phyloP scores from a whole-genome alignment of 2,329 filamentous ascomycete species.

The Phialophora chinensis region DNA sequence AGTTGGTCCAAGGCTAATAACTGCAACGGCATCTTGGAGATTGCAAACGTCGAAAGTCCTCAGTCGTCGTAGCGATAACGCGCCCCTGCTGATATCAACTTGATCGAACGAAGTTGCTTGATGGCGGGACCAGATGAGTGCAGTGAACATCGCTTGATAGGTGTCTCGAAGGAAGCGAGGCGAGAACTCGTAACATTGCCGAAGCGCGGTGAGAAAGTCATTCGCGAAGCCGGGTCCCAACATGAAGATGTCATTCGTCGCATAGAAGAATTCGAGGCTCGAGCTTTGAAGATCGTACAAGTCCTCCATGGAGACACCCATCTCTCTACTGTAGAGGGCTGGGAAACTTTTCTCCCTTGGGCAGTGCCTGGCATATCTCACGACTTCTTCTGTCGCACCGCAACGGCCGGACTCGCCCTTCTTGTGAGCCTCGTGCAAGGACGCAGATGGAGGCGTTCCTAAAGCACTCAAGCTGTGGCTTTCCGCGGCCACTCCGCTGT shows the following conservation, averaged over 20 bases:
- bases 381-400: too few species aligned
- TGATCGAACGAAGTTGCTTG: too few species aligned
- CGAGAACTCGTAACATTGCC: neutral
- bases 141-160: too few species aligned
- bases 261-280: constrained; percentile 17
- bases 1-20: too few species aligned
- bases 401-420: neutral
- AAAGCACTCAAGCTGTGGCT: neutral
- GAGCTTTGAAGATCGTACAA: neutral
- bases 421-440: neutral
- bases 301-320: neutral
- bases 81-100: too few species aligned
- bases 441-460: neutral
- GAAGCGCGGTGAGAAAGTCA: constrained; percentile 9
- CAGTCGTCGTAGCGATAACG: too few species aligned
- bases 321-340: neutral
- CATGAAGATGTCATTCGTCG: constrained; percentile 22
- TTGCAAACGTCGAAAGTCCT: too few species aligned
- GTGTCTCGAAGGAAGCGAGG: too few species aligned
- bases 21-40: too few species aligned
- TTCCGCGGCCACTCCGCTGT: neutral
- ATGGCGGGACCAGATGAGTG: too few species aligned
- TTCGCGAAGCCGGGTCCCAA: constrained; percentile 23
- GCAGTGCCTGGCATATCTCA: neutral
- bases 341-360: neutral